These are phyloP conservation scores for Sicyos edulis DNA, from an alignment of 306 rosid species.

Conservation along the genomic window DNA sequence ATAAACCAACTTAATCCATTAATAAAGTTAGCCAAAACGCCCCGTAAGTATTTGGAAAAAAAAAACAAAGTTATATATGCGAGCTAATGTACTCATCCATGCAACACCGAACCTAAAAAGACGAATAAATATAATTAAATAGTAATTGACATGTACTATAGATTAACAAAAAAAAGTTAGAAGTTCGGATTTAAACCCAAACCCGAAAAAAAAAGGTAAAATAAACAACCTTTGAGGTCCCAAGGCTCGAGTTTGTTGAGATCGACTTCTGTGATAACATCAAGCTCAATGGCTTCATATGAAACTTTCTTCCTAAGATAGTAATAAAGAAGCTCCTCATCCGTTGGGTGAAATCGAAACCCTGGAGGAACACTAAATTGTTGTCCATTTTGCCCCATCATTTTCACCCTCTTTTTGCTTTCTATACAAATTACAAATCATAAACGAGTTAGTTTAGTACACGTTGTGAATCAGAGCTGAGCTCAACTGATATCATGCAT, in stretches of 20 bases:
- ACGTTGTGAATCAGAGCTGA: too few species aligned
- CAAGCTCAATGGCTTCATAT: conserved; percentile 88
- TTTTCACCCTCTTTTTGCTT: not conserved
- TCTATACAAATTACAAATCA: not conserved
- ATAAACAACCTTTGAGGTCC: conserved; percentile 80
- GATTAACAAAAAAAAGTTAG: too few species aligned
- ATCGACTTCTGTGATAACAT: conserved; percentile 86
- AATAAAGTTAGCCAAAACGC: too few species aligned
- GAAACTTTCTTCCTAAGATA: conserved; percentile 91
- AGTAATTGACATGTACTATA: too few species aligned
- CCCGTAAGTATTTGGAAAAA: too few species aligned
- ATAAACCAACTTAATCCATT: too few species aligned
- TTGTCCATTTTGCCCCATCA: conserved; percentile 71
- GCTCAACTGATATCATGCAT: too few species aligned
- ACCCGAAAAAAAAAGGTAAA: not conserved
- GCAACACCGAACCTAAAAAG: not conserved
- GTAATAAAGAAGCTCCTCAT: conserved; percentile 96
- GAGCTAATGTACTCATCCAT: not conserved
- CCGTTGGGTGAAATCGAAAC: conserved; percentile 90
- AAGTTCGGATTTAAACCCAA: not conserved
- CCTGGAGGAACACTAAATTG: conserved; percentile 84
- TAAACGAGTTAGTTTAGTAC: not conserved
- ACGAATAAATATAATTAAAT: too few species aligned
- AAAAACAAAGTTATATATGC: not conserved
- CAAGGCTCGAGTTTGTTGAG: conserved; percentile 96